A percentile compares a stretch with the other conserved stretches of the same genome.
Conservation (phyloP, 2,329 filamentous ascomycete genomes). For the Plenodomus tracheiphilus region DNA sequence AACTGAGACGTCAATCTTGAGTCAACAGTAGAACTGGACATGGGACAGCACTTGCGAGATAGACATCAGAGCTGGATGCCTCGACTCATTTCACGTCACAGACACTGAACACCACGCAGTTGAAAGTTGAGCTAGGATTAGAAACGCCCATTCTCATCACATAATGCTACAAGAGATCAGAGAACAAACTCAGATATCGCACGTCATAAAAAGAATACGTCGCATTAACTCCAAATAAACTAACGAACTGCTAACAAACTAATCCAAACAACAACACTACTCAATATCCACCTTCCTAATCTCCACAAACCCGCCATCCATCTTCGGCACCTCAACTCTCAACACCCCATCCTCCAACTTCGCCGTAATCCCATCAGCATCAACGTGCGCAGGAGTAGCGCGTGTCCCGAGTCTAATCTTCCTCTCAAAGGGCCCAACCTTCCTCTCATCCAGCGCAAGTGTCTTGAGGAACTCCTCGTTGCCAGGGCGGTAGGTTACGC, state of each 20-base stretch:
- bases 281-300: slow-evolving; percentile 57
- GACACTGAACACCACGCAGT: too few relatives aligned
- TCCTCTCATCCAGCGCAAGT: slow-evolving; percentile 67
- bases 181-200: too few relatives aligned
- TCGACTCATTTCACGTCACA: too few relatives aligned
- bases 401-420: slow-evolving; percentile 63
- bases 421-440: slow-evolving; percentile 74
- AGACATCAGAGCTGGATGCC: too few relatives aligned
- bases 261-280: slow-evolving; percentile 27
- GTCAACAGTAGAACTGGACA: too few relatives aligned
- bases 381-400: slow-evolving; percentile 63
- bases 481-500: slow-evolving; percentile 72
- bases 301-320: slow-evolving; percentile 62
- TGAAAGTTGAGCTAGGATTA: too few relatives aligned
- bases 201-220: too few relatives aligned
- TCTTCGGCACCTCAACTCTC: slow-evolving; percentile 75
- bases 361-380: slow-evolving; percentile 69
- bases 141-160: too few relatives aligned
- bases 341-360: slow-evolving; percentile 80
- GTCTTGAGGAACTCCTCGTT: slow-evolving; percentile 69
- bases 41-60: too few relatives aligned
- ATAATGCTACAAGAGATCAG: too few relatives aligned
- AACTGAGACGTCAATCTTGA: too few relatives aligned
- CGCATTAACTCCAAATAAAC: neutral
- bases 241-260: neutral